Base-by-base conservation (phyloP, 2,329 filamentous ascomycete species). In the Penicillium sp. region DNA sequence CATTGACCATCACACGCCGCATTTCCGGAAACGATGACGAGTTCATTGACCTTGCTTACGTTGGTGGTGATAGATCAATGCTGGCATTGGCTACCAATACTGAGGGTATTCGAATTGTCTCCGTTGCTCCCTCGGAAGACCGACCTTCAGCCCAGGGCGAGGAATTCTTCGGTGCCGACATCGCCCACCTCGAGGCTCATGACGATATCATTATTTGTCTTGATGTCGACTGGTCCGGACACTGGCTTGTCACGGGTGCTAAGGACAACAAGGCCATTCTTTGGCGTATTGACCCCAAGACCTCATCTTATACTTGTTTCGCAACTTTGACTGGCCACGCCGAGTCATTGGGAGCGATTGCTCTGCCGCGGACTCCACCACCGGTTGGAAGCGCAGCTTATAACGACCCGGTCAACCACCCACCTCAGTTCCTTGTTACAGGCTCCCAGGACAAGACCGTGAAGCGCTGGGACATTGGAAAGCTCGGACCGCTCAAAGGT, bases 11-110 rank as follows among this genome's bases (percentile, higher is more conserved):
- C 0, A 80, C 89, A 40, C 84, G 89, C 60, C 84, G 90, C 40
- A 95, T 99, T 60, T 96, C 92, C 4, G 95, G 94, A 47, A 96
- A 94, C 6, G 91, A 97, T 70, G 95, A 99, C 69, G 94, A 99
- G 70, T 91, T 99, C 46, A 96, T 99, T 61, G 95, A 99, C 67
- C 76, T 99, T 30, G 89, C 87, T 27, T 96, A 94, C 64, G 79
- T 97, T 48, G 84, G 94, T 1, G 83, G 86, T 0, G 87, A 95
- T 63, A 84, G 83, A 51, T 92, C 90, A 2, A 75, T 95, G 46
- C 80, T 99, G 55, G 95, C 94, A 5, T 77, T 99, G 24, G 94
- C 92, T 6, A 97, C 92, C 2, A 99, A 99, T 69, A 90, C 92
- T 0, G 94, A 99, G 72, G 92, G 95, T 56, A 83, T 99, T 47